Percentiles rank a stretch among this genome's conserved stretches.
These are phyloP conservation scores for Suhomyces yuchorum DNA, from an alignment of 1,139 yeast species.

Conservation along the genomic window DNA sequence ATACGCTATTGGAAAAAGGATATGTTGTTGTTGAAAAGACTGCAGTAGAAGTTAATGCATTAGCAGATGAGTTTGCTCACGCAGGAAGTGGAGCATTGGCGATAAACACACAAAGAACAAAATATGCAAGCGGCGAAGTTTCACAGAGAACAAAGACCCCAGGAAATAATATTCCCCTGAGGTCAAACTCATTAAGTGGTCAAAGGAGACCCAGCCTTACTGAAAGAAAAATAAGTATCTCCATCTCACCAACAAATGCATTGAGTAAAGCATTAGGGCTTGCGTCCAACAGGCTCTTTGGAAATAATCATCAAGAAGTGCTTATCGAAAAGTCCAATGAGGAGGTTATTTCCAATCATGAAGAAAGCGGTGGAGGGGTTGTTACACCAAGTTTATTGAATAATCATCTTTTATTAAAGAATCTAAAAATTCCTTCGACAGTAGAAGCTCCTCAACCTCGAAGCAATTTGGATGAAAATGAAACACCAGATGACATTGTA, in stretches of 20 bases:
- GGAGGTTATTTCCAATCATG: constrained; percentile 22
- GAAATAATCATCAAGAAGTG: constrained; percentile 29
- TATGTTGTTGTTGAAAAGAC: constrained; percentile 94
- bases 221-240: constrained; percentile 64
- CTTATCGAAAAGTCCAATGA: constrained; percentile 11
- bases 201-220: constrained; percentile 52
- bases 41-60: constrained; percentile 91
- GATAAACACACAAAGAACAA: constrained; percentile 27
- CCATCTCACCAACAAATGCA: constrained; percentile 87
- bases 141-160: neutral
- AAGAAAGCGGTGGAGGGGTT: constrained; percentile 4
- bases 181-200: constrained; percentile 34
- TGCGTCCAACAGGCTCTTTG: constrained; percentile 87
- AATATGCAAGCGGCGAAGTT: constrained; percentile 19
- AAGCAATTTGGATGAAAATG: neutral
- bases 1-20: constrained; percentile 66
- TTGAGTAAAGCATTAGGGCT: constrained; percentile 82
- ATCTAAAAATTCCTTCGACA: constrained; percentile 14
- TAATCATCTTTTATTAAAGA: constrained; percentile 32
- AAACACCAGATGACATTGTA: constrained; percentile 39
- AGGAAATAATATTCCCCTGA: constrained; percentile 33
- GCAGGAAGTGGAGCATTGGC: constrained; percentile 64
- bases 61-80: constrained; percentile 86
- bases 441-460: neutral
- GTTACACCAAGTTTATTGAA: constrained; percentile 22